Evolutionary conservation across 1,284 basidiomycete genomes (phyloP).

Genomic region (Papiliotrema terrestris): DNA sequence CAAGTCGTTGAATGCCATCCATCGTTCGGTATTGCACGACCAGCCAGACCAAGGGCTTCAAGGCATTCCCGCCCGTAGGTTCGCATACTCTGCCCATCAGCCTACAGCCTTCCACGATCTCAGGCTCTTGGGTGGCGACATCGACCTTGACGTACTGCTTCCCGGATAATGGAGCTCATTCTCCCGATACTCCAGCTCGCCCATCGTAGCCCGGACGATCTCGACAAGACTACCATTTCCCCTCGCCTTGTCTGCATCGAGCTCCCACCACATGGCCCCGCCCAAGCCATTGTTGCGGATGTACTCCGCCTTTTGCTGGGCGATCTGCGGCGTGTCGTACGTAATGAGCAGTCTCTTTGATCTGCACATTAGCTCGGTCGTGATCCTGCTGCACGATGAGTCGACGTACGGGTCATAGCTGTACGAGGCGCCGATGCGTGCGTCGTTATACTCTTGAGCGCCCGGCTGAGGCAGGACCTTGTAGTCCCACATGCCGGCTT

Average conservation of each 20-base stretch:
- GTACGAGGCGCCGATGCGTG: constrained; percentile 69
- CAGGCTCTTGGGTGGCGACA: too few relatives aligned
- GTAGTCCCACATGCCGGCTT: constrained; percentile 58
- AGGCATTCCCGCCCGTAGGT: too few relatives aligned
- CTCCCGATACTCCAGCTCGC: constrained; percentile 31
- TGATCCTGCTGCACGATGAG: not conserved
- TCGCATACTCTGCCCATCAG: too few relatives aligned
- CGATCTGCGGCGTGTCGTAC: constrained; percentile 76
- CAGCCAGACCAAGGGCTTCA: too few relatives aligned
- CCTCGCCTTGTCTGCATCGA: constrained; percentile 41
- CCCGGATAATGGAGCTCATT: constrained; percentile 42
- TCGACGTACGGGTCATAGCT: constrained; percentile 62
- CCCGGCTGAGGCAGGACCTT: constrained; percentile 66
- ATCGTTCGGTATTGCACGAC: too few relatives aligned
- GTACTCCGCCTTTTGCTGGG: constrained; percentile 70
- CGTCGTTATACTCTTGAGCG: constrained; percentile 65
- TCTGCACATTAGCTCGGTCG: constrained; percentile 6
- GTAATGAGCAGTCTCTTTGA: constrained; percentile 56
- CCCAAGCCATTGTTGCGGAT: constrained; percentile 62
- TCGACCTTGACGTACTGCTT: constrained; percentile 22
- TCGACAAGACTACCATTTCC: constrained; percentile 29
- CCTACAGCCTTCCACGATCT: too few relatives aligned
- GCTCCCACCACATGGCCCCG: constrained; percentile 76
- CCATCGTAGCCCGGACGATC: constrained; percentile 30
- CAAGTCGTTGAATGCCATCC: too few relatives aligned